Evolutionary conservation across 208 protist genomes (phyloP).

Genomic region (Acanthamoeba triangularis): DNA sequence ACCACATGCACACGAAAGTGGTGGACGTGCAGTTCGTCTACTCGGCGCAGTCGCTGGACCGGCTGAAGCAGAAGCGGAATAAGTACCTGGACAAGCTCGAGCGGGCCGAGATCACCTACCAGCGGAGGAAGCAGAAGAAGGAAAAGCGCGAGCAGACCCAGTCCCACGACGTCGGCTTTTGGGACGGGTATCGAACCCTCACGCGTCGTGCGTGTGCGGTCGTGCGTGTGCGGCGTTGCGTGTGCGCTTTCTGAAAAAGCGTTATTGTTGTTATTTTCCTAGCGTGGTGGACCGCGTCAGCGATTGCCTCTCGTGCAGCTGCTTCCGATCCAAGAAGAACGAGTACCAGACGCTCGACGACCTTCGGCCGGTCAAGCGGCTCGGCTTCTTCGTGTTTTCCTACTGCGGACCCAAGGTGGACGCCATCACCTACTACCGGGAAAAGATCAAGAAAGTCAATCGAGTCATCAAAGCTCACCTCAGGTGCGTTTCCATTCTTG

Average conservation of each 20-base stretch:
- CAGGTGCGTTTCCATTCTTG: neutral
- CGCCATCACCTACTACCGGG: constrained; percentile 17
- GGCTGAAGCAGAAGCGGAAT: constrained; percentile 21
- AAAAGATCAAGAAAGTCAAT: constrained; percentile 44
- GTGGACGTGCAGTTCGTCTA: constrained; percentile 42
- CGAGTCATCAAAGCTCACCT: constrained; percentile 27
- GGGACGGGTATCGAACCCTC: neutral
- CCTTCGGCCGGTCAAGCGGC: neutral
- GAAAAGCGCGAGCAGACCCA: neutral
- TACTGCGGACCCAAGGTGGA: constrained; percentile 28
- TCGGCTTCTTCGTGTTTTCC: neutral
- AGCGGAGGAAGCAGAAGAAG: neutral
- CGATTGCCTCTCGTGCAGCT: neutral
- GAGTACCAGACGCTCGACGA: constrained; percentile 30
- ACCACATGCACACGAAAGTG: constrained; percentile 15
- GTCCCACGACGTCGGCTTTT: neutral
- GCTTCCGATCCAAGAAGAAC: neutral
- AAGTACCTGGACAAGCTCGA: constrained; percentile 41
- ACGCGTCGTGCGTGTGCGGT: neutral
- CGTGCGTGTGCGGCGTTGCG: neutral
- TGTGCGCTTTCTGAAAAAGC: too few relatives aligned
- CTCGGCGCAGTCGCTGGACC: constrained; percentile 21
- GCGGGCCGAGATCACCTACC: neutral
- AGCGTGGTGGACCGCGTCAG: neutral
- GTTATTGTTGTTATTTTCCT: too few relatives aligned